These are phyloP conservation scores for Aureobasidium sp. DNA, from an alignment of 2,329 filamentous ascomycete genomes.

Conservation along the genomic window DNA sequence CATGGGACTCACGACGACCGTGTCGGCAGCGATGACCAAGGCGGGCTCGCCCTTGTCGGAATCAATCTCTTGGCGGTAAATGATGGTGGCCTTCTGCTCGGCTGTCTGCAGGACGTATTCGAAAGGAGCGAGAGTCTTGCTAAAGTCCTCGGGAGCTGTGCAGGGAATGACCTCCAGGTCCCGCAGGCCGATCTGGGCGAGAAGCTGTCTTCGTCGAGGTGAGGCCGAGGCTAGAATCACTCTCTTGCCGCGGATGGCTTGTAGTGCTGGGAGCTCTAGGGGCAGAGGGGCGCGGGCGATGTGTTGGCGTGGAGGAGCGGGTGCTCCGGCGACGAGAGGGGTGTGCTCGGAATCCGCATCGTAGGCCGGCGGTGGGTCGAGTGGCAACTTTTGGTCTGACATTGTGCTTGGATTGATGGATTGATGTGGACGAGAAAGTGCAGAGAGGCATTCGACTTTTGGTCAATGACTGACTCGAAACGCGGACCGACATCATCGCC, in stretches of 20 bases:
- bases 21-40: slow-evolving; percentile 85
- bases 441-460: background rate
- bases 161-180: slow-evolving; percentile 82
- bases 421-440: background rate
- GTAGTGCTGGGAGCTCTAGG: slow-evolving; percentile 72
- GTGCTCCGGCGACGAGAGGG: slow-evolving; percentile 18
- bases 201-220: slow-evolving; percentile 72
- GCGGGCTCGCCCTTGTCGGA: slow-evolving; percentile 63
- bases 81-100: slow-evolving; percentile 70
- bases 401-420: slow-evolving; percentile 1
- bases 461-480: background rate
- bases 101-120: slow-evolving; percentile 91
- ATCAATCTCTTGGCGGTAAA: slow-evolving; percentile 56
- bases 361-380: slow-evolving; percentile 41
- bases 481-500: no score
- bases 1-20: slow-evolving; percentile 72
- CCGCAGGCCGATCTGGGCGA: slow-evolving; percentile 69
- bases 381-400: slow-evolving; percentile 29
- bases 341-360: slow-evolving; percentile 27
- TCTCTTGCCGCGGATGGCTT: slow-evolving; percentile 66
- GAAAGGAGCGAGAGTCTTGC: slow-evolving; percentile 71
- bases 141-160: slow-evolving; percentile 73
- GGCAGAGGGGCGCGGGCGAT: slow-evolving; percentile 52
- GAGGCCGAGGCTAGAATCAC: slow-evolving; percentile 88
- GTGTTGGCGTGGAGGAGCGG: slow-evolving; percentile 21